These are phyloP conservation scores for Trichoderma arundinaceum DNA, from an alignment of 2,329 filamentous ascomycete genomes.

Conservation along the genomic window DNA sequence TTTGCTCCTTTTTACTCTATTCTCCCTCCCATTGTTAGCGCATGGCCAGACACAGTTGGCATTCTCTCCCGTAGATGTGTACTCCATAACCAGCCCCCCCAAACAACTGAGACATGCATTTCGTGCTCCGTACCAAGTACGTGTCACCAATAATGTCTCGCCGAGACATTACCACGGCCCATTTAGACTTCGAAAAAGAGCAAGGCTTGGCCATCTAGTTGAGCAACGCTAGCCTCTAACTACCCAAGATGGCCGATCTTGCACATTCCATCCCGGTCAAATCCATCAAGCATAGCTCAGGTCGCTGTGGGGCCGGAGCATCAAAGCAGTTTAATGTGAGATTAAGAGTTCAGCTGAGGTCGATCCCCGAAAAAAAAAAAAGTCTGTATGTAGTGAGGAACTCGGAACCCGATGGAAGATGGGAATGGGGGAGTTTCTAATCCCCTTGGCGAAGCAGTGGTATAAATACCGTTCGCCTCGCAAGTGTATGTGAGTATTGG, in stretches of 20 bases:
- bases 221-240: neutral
- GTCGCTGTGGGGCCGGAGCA: neutral
- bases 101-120: conserved; percentile 19
- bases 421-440: neutral
- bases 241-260: conserved; percentile 2
- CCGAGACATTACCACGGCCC: neutral
- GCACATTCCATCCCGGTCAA: conserved; percentile 12
- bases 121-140: neutral
- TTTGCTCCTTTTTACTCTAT: neutral
- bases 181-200: neutral
- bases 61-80: too few relatives aligned
- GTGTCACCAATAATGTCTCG: neutral
- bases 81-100: neutral
- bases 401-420: neutral
- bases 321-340: neutral
- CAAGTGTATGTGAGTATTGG: neutral
- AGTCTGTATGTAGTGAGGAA: neutral
- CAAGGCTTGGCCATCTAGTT: neutral
- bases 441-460: neutral
- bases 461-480: neutral
- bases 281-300: conserved; percentile 1
- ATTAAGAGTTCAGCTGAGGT: neutral
- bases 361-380: neutral
- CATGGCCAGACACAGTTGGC: neutral
- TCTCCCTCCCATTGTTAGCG: neutral